Base-by-base conservation (phyloP, 805 yeast genomes). In the Hanseniaspora vineae region DNA sequence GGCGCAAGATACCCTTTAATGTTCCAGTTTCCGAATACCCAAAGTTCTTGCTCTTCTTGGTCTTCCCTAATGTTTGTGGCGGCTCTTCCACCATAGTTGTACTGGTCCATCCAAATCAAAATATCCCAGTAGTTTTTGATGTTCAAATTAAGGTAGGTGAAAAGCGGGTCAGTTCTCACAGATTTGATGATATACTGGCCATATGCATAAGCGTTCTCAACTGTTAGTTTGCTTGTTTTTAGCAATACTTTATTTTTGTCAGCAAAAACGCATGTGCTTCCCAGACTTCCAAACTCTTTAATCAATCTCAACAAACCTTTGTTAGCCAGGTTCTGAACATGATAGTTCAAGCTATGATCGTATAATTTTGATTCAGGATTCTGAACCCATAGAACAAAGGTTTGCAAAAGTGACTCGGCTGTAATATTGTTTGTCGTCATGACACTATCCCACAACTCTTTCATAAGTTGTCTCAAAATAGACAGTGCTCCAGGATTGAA, bases 401-500 rank as follows among this genome's bases (percentile, higher is more conserved):
- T 74, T 55, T 85, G 85, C 51, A 88, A 81, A 75, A 89, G 75
- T 1, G 84, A 69, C 61, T 89, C 97, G 0, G 96, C 96, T 50
- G 81, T 78, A 9, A 69, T 54, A 54, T 82, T 76, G 48, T 77
- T 77, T n/a, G 42, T 42, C 18, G 69, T 68, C 48, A 84, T 65
- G 0, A 96, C 97, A 57, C 80, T 83, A 57, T 87, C 94, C 96
- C 97, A 90, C 96, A 96, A 87, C 32, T 73, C 78, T 56, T 83
- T 86, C 12, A 92, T 83, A 74, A 92, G 68, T 8, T 72, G 62
- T 58, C 94, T 75, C 48, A 92, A 69, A 1, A 82, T 82, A 10
- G 70, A 62, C 35, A 48, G 68, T 2, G 96, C 84, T 0, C 84
- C 77, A 0, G 80, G 73, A 11, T 89, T 81, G 55, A 90, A 89